A percentile compares a stretch with the other conserved stretches of the same genome.
phyloP scores from a whole-genome alignment of 1,284 basidiomycete species.

The Cutaneotrichosporon mucoides region DNA sequence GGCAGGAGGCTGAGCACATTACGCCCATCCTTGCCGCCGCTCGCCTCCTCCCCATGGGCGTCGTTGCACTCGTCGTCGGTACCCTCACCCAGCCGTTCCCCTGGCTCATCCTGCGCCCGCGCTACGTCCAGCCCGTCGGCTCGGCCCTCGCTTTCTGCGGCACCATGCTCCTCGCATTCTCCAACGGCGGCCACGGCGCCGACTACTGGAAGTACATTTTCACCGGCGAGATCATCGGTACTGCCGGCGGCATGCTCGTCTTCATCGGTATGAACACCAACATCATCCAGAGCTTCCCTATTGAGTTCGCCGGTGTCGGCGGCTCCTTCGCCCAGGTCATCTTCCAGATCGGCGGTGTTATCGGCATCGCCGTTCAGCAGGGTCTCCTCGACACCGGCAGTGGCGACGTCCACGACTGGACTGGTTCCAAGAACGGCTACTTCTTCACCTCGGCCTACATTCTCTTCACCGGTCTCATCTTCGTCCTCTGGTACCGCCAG shows the following conservation, averaged over 20 bases:
- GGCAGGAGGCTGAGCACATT: conserved; percentile 37
- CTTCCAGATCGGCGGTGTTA: conserved; percentile 46
- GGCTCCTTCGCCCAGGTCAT: conserved; percentile 43
- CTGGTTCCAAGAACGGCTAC: conserved; percentile 36
- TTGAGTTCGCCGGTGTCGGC: conserved; percentile 39
- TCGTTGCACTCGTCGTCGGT: conserved; percentile 41
- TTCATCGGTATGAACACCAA: conserved; percentile 44
- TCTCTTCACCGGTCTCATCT: conserved; percentile 34
- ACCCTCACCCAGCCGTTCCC: conserved; percentile 33
- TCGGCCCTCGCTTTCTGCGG: conserved; percentile 36
- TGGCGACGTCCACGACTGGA: conserved; percentile 37
- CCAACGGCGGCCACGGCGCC: conserved; percentile 33
- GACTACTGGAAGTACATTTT: conserved; percentile 47
- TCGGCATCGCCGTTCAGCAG: conserved; percentile 44
- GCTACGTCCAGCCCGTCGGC: conserved; percentile 36
- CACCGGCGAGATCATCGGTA: conserved; percentile 40
- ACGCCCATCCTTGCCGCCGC: conserved; percentile 42
- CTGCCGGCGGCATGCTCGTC: conserved; percentile 39
- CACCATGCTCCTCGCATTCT: conserved; percentile 42
- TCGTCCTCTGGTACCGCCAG: conserved; percentile 37
- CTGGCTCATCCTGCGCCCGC: conserved; percentile 37
- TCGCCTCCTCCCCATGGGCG: conserved; percentile 45
- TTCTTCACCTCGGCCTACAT: conserved; percentile 40
- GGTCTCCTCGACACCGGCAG: conserved; percentile 35
- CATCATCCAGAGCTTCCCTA: conserved; percentile 39